phyloP scores from a whole-genome alignment of 2,329 filamentous ascomycete species.

The Aaosphaeria pasadenensis region DNA sequence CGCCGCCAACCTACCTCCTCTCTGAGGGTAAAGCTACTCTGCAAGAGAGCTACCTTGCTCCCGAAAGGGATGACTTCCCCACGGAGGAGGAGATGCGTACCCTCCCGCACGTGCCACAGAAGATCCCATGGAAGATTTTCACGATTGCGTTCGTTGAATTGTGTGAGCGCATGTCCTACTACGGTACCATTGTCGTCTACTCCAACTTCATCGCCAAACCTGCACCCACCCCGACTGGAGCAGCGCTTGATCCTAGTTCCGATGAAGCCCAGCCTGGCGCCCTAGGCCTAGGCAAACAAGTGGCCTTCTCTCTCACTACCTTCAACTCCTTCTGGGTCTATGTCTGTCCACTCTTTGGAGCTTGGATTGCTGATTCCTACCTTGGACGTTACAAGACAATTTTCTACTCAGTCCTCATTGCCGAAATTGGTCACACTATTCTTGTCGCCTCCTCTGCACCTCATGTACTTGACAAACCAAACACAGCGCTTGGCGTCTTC shows the following conservation, averaged over 20 bases:
- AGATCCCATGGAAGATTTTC: constrained; percentile 31
- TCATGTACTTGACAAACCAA: constrained; percentile 44
- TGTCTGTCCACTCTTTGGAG: constrained; percentile 57
- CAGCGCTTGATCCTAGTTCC: constrained; percentile 1
- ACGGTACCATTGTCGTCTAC: constrained; percentile 35
- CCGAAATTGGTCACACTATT: constrained; percentile 56
- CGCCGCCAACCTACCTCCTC: not conserved
- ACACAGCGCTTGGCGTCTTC: constrained; percentile 55
- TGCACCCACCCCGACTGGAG: constrained; percentile 22
- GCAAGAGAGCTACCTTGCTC: not conserved
- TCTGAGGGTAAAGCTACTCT: not conserved
- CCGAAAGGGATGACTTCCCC: constrained; percentile 17
- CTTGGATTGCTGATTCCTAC: constrained; percentile 59
- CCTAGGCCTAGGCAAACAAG: constrained; percentile 54
- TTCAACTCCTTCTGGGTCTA: constrained; percentile 58
- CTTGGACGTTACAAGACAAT: constrained; percentile 62
- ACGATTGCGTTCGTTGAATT: constrained; percentile 38
- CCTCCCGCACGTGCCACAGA: constrained; percentile 32
- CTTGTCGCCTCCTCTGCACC: constrained; percentile 56
- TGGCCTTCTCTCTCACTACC: constrained; percentile 50
- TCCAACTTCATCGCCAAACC: constrained; percentile 36
- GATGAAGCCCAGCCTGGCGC: constrained; percentile 46
- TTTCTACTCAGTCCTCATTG: constrained; percentile 54
- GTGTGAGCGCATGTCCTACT: constrained; percentile 39
- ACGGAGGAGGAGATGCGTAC: constrained; percentile 34